Evolutionary conservation across 2,329 filamentous ascomycete genomes (phyloP).

Genomic region (Eurotiales sp.): DNA sequence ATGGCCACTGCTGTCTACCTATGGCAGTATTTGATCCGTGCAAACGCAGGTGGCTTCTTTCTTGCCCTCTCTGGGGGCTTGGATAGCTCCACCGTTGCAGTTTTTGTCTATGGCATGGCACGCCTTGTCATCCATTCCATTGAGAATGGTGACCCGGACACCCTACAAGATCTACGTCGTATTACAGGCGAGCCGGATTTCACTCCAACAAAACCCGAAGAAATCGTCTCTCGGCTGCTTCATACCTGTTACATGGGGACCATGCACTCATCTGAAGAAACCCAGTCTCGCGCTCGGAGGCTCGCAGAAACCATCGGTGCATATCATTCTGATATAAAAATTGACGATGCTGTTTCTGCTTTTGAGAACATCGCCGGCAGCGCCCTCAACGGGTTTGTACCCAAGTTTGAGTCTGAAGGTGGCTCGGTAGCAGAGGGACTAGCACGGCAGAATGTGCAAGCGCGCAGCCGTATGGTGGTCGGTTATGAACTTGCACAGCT

Average conservation of each 20-base stretch:
- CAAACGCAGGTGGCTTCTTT: slow-evolving; percentile 26
- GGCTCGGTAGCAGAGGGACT: slow-evolving; percentile 44
- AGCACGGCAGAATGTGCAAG: slow-evolving; percentile 55
- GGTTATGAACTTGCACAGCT: slow-evolving; percentile 59
- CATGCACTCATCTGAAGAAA: slow-evolving; percentile 61
- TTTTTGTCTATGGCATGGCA: slow-evolving; percentile 34
- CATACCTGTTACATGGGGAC: slow-evolving; percentile 69
- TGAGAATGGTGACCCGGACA: slow-evolving; percentile 22
- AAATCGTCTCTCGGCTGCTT: slow-evolving; percentile 56
- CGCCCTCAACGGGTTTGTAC: slow-evolving; percentile 54
- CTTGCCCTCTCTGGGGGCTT: slow-evolving; percentile 32
- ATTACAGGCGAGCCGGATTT: slow-evolving; percentile 38
- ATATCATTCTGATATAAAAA: slow-evolving; percentile 68
- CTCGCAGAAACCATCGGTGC: slow-evolving; percentile 59
- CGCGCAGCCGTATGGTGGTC: slow-evolving; percentile 60
- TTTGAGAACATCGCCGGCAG: slow-evolving; percentile 31
- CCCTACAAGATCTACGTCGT: slow-evolving; percentile 25
- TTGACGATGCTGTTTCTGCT: slow-evolving; percentile 58
- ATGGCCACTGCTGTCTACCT: slow-evolving; percentile 22
- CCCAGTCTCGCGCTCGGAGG: slow-evolving; percentile 59
- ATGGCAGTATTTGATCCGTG: slow-evolving; percentile 32
- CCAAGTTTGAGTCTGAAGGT: slow-evolving; percentile 60
- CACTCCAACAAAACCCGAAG: slow-evolving; percentile 54
- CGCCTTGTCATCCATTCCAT: slow-evolving; percentile 26
- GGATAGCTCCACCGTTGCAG: slow-evolving; percentile 27